Evolutionary conservation across 192 early-diverging fungal species (phyloP).

Genomic region (Coemansia sp.): DNA sequence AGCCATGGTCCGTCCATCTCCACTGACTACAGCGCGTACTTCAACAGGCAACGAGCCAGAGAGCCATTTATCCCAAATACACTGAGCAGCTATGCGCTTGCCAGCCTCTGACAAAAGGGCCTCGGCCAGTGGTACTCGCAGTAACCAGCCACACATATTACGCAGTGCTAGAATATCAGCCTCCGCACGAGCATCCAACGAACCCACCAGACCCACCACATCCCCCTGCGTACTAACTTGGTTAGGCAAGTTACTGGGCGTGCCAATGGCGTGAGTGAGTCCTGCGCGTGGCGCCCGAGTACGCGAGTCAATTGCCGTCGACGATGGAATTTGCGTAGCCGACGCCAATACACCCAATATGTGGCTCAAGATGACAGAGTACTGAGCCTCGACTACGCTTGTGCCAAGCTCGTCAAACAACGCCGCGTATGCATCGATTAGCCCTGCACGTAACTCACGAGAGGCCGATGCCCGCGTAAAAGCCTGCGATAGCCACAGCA

Average conservation of each 20-base stretch:
- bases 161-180: slow-evolving; percentile 70
- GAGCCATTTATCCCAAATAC: slow-evolving; percentile 34
- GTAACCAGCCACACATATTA: slow-evolving; percentile 70
- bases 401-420: slow-evolving; percentile 74
- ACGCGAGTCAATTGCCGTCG: slow-evolving; percentile 56
- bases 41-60: slow-evolving; percentile 9
- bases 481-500: slow-evolving; percentile 64
- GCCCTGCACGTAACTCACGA: slow-evolving; percentile 72
- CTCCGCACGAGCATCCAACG: slow-evolving; percentile 63
- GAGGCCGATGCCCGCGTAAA: slow-evolving; percentile 67
- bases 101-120: slow-evolving; percentile 18
- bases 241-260: neutral
- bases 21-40: slow-evolving; percentile 3
- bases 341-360: slow-evolving; percentile 58
- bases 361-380: slow-evolving; percentile 68
- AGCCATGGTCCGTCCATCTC: slow-evolving; percentile 52
- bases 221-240: neutral
- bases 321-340: slow-evolving; percentile 56
- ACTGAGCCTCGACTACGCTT: slow-evolving; percentile 73
- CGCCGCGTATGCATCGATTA: slow-evolving; percentile 78
- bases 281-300: slow-evolving; percentile 4
- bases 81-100: slow-evolving; percentile 18
- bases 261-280: slow-evolving; percentile 18
- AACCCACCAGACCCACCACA: slow-evolving; percentile 19
- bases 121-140: slow-evolving; percentile 53